These are phyloP conservation scores for Dalechampia spathulata DNA, from an alignment of 441 rosid genomes.

Conservation along the genomic window DNA sequence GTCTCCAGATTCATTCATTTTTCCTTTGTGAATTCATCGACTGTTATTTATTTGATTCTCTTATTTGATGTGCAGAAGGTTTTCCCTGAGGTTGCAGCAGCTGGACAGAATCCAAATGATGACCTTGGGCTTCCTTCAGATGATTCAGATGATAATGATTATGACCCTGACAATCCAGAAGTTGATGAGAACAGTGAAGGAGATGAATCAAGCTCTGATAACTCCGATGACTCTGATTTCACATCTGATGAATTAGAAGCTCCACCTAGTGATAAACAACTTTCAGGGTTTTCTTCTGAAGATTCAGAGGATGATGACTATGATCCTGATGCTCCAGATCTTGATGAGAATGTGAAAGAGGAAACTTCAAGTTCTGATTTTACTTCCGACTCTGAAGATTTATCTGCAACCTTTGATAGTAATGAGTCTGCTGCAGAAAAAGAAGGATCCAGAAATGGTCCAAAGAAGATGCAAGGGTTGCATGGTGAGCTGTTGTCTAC, in stretches of 20 bases:
- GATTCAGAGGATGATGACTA: slow-evolving; percentile 90
- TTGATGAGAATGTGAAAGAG: slow-evolving; percentile 31
- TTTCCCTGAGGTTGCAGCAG: slow-evolving; percentile 75
- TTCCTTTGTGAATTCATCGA: slow-evolving; percentile 7
- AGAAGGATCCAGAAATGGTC: slow-evolving; percentile 21
- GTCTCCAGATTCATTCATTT: neutral
- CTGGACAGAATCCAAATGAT: slow-evolving; percentile 43
- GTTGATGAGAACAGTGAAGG: slow-evolving; percentile 33
- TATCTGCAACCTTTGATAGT: slow-evolving; percentile 26
- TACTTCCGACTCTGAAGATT: slow-evolving; percentile 78
- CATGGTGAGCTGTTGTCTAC: slow-evolving; percentile 26
- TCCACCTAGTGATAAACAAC: slow-evolving; percentile 27
- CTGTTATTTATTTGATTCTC: slow-evolving; percentile 12
- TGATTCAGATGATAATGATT: slow-evolving; percentile 86
- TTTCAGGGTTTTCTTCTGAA: slow-evolving; percentile 62
- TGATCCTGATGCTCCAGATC: slow-evolving; percentile 56
- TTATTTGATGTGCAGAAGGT: slow-evolving; percentile 50
- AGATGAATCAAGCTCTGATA: slow-evolving; percentile 56
- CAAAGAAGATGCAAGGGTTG: slow-evolving; percentile 22
- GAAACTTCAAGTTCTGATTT: slow-evolving; percentile 76
- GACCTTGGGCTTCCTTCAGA: slow-evolving; percentile 75
- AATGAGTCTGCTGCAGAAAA: slow-evolving; percentile 27
- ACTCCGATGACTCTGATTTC: slow-evolving; percentile 59
- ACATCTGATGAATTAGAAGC: slow-evolving; percentile 48
- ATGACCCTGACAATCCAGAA: slow-evolving; percentile 48